Conservation (phyloP, 1,284 basidiomycete species). For the Binderoboletus segoi region DNA sequence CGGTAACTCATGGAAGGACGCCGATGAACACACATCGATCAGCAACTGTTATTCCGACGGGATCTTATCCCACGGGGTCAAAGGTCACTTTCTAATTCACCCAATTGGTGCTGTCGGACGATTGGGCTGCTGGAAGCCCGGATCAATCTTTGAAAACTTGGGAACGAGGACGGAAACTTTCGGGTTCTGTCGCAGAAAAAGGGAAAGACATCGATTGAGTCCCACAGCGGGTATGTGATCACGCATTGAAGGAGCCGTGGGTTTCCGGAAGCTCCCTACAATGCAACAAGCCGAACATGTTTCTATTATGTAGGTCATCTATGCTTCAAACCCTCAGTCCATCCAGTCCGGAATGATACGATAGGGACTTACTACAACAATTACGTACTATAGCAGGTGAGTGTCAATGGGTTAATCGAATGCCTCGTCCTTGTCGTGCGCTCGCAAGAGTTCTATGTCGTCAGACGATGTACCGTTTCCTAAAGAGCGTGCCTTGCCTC, state of each 20-base stretch:
- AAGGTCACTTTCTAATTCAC: neutral
- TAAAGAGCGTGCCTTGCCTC: conserved; percentile 15
- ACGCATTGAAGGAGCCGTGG: conserved; percentile 2
- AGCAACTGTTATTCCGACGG: neutral
- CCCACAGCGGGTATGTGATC: neutral
- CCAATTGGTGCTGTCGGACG: too few relatives aligned
- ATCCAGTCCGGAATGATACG: neutral
- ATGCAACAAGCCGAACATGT: neutral
- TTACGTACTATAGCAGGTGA: neutral
- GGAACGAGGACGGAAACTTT: conserved; percentile 10
- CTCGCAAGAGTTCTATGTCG: conserved; percentile 20
- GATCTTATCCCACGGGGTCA: conserved; percentile 13
- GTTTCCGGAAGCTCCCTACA: neutral
- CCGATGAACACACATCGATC: neutral
- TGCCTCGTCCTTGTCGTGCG: conserved; percentile 14
- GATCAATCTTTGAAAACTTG: neutral
- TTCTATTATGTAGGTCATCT: neutral
- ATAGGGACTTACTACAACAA: conserved; percentile 16
- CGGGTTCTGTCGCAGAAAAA: conserved; percentile 9
- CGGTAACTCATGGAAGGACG: conserved; percentile 1
- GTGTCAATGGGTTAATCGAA: conserved; percentile 16
- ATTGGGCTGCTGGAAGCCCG: neutral
- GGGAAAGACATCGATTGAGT: too few relatives aligned
- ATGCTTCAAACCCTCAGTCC: neutral
- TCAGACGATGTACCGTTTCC: conserved; percentile 9